Base-by-base conservation (phyloP, 163 green algal genomes). In the Coccomyxa subellipsoidea region DNA sequence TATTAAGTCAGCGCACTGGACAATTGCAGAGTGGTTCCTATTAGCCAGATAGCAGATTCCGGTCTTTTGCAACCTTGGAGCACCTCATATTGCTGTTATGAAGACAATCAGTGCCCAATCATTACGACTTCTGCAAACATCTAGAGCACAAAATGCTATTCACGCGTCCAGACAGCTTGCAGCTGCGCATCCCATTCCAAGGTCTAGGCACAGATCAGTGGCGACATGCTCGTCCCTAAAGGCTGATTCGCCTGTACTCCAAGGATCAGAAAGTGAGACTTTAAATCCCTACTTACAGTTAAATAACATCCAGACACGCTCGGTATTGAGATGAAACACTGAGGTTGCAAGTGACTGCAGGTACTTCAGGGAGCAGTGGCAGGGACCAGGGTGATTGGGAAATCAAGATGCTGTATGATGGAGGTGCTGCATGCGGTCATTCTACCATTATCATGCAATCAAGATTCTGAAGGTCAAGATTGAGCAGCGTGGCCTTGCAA, bases 391-490 rank as follows among this genome's bases (percentile, higher is more conserved):
- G n/a, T 38, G 70, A 40, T 31, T 97, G 93, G 93, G 84, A 95
- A 2, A 90, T 98, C 3, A 89, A 91, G 21, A 95, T 98, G 89
- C 89, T 99, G 38, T 98, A 98, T 83, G 96, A 99, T 86, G 94
- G 94, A 73, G 66, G 66, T 73, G 66, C 31, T 32, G 18, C 47
- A 59, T 59, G 47, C 47, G 21, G 21, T 59, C 1, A 6, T 5
- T 27, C 3, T 59, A 2, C 47, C 47, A 2, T 21, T 59, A 59
- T 12, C 47, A 8, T 59, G 47, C 47, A 59, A 59, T 8, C n/a
- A n/a, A n/a, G n/a, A n/a, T 59, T 59, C 47, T 59, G 15, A 59
- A 59, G 47, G 23, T 12, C 47, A 59, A 59, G 23, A 18, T 59
- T 59, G 47, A 12, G 5, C 23, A 59, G 15, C 47, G 3, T 59